These are phyloP conservation scores for maize (Zea mays) DNA, from an alignment of 176 grass and related monocot genomes.

Conservation along the genomic window DNA sequence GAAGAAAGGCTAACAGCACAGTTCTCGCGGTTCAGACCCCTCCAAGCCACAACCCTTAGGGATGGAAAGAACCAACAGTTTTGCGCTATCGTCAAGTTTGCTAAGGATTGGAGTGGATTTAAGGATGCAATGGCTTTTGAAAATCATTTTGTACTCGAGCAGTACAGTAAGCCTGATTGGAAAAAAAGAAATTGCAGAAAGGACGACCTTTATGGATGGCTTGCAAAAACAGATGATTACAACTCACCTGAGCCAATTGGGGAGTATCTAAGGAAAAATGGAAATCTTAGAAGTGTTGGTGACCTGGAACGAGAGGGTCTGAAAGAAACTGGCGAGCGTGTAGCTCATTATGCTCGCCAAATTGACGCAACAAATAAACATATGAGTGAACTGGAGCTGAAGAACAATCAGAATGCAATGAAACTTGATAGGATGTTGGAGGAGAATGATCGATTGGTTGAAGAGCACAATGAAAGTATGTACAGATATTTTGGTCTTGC, in stretches of 20 bases:
- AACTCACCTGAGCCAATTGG: slow-evolving; percentile 43
- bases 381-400: slow-evolving; percentile 28
- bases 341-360: slow-evolving; percentile 41
- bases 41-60: slow-evolving; percentile 39
- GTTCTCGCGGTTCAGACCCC: slow-evolving; percentile 54
- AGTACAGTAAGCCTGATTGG: slow-evolving; percentile 47
- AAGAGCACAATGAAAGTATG: slow-evolving; percentile 56
- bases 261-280: slow-evolving; percentile 52
- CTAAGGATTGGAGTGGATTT: slow-evolving; percentile 52
- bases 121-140: slow-evolving; percentile 60
- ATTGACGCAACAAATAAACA: slow-evolving; percentile 47
- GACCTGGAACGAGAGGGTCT: slow-evolving; percentile 43
- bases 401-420: slow-evolving; percentile 39
- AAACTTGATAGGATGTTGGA: slow-evolving; percentile 53
- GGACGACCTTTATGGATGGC: slow-evolving; percentile 58
- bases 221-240: slow-evolving; percentile 56
- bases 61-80: slow-evolving; percentile 32
- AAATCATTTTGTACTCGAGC: slow-evolving; percentile 43
- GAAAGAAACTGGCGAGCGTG: slow-evolving; percentile 31
- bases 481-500: background rate
- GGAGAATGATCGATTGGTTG: slow-evolving; percentile 42
- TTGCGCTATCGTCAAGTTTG: slow-evolving; percentile 53
- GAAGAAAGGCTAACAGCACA: slow-evolving; percentile 54
- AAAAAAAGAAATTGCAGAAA: slow-evolving; percentile 41
- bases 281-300: slow-evolving; percentile 46